Conservation (phyloP, 768 basidiomycete genomes). For the Pleurotus citrinopileatus region DNA sequence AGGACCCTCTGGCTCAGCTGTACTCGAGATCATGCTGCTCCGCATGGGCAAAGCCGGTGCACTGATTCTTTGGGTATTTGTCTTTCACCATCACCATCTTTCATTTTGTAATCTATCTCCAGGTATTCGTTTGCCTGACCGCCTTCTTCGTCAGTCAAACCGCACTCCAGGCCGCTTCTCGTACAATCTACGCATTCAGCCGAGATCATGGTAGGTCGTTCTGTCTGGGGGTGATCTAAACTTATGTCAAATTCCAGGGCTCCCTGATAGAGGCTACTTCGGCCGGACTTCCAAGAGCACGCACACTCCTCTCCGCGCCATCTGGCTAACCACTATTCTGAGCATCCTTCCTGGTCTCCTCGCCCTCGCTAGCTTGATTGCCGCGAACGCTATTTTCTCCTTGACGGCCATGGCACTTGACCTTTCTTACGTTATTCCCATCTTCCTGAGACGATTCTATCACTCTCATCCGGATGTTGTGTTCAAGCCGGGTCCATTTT, state of each 20-base stretch:
- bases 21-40: conserved; percentile 74
- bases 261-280: conserved; percentile 79
- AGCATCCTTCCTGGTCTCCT: conserved; percentile 71
- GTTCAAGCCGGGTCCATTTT: conserved; percentile 87
- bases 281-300: conserved; percentile 62
- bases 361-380: conserved; percentile 72
- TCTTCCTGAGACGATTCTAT: conserved; percentile 68
- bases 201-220: conserved; percentile 60
- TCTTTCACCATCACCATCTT: not conserved
- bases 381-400: conserved; percentile 80
- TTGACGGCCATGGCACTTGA: conserved; percentile 79
- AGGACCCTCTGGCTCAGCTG: conserved; percentile 67
- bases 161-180: conserved; percentile 78
- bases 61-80: conserved; percentile 70
- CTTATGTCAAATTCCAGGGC: conserved; percentile 32
- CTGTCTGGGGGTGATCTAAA: not conserved
- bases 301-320: conserved; percentile 73
- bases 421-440: conserved; percentile 73
- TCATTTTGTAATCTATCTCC: not conserved
- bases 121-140: conserved; percentile 77
- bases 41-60: conserved; percentile 78
- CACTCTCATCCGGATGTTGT: conserved; percentile 75
- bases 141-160: conserved; percentile 86
- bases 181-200: conserved; percentile 83
- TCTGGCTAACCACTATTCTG: conserved; percentile 69